Evolutionary conservation across 495 filamentous ascomycete species (phyloP), one percentile per base, ranked within the genome.

Genomic region (Talaromyces liani): DNA sequence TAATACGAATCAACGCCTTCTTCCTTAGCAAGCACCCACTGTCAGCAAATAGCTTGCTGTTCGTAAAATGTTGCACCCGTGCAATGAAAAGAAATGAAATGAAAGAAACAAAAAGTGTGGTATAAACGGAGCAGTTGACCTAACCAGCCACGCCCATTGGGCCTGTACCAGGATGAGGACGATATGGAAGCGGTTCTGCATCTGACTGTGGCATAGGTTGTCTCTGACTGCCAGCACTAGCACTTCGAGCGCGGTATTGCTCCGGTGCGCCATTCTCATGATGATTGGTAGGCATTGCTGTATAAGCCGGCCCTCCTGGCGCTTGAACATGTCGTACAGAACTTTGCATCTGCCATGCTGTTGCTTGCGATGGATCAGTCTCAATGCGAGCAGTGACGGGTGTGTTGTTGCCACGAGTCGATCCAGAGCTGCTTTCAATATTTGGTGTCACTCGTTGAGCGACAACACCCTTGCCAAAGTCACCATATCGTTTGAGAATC

Each of bases 401-500:
- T 4, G 73, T 65, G 62, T 74, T 77, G 51, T 72, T 74, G 60
- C 70, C 71, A 25, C 77, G 73, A 61, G 69, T 79, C 7, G 71
- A 70, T 18, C 70, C 77, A 55, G 77, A 77, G 57, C 77, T 75
- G 1, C 72, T 77, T 18, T 90, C 83, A 68, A 80, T 78, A 61
- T 85, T 74, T 61, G 86, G 79, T 65, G 80, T 78, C n/a, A 80
- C 80, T 67, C 83, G 82, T 64, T 79, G 81, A 10, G 85, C 79
- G 22, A 85, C 75, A 49, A 80, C 80, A 64, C 79, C 84, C 12
- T 80, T 80, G 41, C 82, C 82, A 65, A 93, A 89, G 66, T 92
- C 89, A 6, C 88, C 90, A 71, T 93, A 93, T 47, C 90, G 84
- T 72, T 92, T 92, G 24, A 99, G 83, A 60, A 99, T 98, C 70